Percentiles rank a stretch among this genome's conserved stretches.
These are phyloP conservation scores for Chaetomium tenue DNA, from an alignment of 495 filamentous ascomycete species.

Conservation along the genomic window DNA sequence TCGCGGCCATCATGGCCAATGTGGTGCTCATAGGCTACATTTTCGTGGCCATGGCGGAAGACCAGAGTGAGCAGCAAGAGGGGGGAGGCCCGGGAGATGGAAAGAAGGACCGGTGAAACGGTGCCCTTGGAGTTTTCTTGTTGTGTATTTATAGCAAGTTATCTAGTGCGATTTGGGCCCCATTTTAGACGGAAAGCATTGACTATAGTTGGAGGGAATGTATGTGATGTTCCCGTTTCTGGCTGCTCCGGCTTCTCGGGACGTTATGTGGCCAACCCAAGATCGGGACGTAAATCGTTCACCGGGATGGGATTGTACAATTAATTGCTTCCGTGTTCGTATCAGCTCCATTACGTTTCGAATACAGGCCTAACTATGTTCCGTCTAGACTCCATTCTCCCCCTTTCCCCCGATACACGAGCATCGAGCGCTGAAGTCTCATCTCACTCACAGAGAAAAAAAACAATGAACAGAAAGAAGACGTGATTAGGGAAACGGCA, in stretches of 20 bases:
- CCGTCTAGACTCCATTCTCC: background rate
- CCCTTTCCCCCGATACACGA: background rate
- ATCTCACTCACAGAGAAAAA: background rate
- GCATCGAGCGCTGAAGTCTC: background rate
- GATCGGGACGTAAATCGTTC: background rate
- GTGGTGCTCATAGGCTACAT: constrained; percentile 88
- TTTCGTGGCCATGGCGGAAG: constrained; percentile 86
- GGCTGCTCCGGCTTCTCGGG: too few relatives aligned
- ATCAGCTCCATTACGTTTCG: background rate
- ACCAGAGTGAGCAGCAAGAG: constrained; percentile 62
- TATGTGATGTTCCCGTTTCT: too few relatives aligned
- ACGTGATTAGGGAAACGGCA: background rate
- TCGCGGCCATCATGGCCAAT: constrained; percentile 87
- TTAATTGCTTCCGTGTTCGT: background rate
- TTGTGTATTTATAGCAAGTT: background rate
- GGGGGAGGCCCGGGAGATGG: constrained; percentile 40
- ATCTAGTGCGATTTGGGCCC: background rate
- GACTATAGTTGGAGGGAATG: background rate
- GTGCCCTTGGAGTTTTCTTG: background rate
- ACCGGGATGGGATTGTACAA: background rate
- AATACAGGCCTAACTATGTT: background rate
- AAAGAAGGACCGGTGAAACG: constrained; percentile 59
- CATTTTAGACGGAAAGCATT: background rate
- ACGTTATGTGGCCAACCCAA: background rate
- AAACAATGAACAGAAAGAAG: background rate